Base-by-base conservation (phyloP, 176 grass and related monocot species). In the Pontederia paniculata region DNA sequence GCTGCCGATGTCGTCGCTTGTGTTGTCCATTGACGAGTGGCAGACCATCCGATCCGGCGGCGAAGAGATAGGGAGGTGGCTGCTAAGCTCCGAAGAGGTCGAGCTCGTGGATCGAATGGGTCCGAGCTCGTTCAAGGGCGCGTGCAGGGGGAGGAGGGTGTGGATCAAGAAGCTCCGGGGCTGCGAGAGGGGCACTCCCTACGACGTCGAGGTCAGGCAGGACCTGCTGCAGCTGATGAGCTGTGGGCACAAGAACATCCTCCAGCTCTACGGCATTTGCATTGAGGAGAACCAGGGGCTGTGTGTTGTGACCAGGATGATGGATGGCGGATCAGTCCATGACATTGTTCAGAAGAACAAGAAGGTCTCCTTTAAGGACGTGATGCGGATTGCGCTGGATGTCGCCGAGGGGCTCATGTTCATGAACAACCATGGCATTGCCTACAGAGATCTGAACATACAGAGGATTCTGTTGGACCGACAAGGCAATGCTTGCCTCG, bases 161-260 rank as follows among this genome's bases (percentile, higher is more conserved):
- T 98, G 93, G 93, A 80, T 84, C 19, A 88, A 88, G 68, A 98
- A 98, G 64, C 54, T 98, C 54, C 86, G 86, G 83, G 93, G 93
- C 0, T 98, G 93, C 50, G 87, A 98, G 72, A 83, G 78, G 75
- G 93, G 93, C 10, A 84, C 74, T 65, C 80, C 83, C 18, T 98
- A 98, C 44, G 93, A 98, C 13, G 67, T 98, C 0, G 86, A 98
- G 72, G 78, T 91, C 45, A 78, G 93, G 37, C 86, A 81, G 65
- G 93, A 98, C 71, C 76, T 98, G 65, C 54, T 98, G 61, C 86
- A 98, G 70, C 61, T 98, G 69, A 98, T 98, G 86, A 98, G 93
- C 83, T 91, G 93, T 44, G 83, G 83, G 16, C 93, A 98, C 66
- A 88, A 60, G 76, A 98, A 84, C 73, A 98, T 91, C 72, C 74